These are phyloP conservation scores for Pseudogymnoascus sp. DNA, from an alignment of 2,329 filamentous ascomycete genomes.

Conservation along the genomic window DNA sequence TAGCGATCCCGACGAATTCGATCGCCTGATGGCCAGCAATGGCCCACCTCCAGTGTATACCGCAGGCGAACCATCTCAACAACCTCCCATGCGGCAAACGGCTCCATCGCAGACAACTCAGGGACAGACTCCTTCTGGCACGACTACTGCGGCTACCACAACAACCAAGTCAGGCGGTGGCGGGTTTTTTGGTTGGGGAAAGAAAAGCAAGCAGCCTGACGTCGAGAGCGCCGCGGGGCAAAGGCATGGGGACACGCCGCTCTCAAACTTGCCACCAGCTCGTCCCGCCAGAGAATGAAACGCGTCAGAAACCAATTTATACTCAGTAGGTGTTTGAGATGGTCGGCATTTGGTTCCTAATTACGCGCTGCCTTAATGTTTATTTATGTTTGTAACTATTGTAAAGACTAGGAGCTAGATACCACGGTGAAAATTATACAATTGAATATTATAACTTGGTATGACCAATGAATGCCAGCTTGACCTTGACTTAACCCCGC, in stretches of 20 bases:
- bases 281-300: background rate
- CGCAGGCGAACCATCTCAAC: constrained; percentile 15
- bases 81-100: constrained; percentile 13
- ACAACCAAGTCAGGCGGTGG: constrained; percentile 11
- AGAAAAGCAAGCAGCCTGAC: constrained; percentile 26
- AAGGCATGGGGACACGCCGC: background rate
- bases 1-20: constrained; percentile 46
- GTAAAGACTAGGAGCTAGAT: background rate
- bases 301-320: background rate
- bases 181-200: constrained; percentile 28
- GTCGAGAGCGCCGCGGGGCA: constrained; percentile 17
- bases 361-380: background rate
- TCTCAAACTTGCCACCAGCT: background rate
- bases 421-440: background rate
- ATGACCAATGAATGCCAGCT: background rate
- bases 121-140: constrained; percentile 12
- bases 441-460: background rate
- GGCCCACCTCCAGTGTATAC: constrained; percentile 26
- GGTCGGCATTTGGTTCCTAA: background rate
- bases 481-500: background rate
- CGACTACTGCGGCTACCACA: constrained; percentile 6
- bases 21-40: constrained; percentile 29
- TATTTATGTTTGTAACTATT: constrained; percentile 5
- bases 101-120: constrained; percentile 11
- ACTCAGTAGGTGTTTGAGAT: background rate